Base-by-base conservation (phyloP, 805 yeast genomes). In the Ogataea nakhonphanomensis region DNA sequence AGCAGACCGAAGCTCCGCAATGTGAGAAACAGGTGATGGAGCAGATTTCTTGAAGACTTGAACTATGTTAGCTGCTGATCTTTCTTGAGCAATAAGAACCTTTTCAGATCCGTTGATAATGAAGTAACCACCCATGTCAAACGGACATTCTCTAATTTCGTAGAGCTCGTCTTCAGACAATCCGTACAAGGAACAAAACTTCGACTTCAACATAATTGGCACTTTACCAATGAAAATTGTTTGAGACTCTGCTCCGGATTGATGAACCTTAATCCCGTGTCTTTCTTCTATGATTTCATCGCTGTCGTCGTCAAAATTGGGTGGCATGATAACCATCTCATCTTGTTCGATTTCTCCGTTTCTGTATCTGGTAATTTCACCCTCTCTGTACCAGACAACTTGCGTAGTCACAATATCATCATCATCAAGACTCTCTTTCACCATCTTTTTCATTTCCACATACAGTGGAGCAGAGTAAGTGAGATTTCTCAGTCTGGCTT, bases 41-140 rank as follows among this genome's bases (percentile, higher is more conserved):
- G 96, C 96, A 6, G 98, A 87, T 66, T 93, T 93, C 65, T 88
- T 91, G 74, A 93, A 93, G 15, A 93, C 99, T 70, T 93, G 99
- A 27, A 93, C 99, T 51, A 93, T 93, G 61, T 93, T 93, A 35
- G 99, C 99, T 10, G 99, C 98, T 45, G 93, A 81, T 64, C 99
- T 80, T 67, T 93, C 99, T 69, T 93, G 99, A 24, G 99, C 99
- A 70, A 93, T 93, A 58, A 93, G 73, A 41, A 93, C 99, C 65
- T 93, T 93, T 64, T 93, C 99, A 14, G 97, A 88, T 56, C 99
- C 99, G 69, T 93, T 93, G 60, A 93, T 93, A 54, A 93, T 90
- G 62, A 93, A 93, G 66, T 93, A 93, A 48, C 99, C 99, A 65
- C 99, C 99, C 95, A 93, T 95, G 74, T 93, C 99, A 66, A 87